Conservation (phyloP, 805 yeast genomes). For the Lipomyces japonicus region DNA sequence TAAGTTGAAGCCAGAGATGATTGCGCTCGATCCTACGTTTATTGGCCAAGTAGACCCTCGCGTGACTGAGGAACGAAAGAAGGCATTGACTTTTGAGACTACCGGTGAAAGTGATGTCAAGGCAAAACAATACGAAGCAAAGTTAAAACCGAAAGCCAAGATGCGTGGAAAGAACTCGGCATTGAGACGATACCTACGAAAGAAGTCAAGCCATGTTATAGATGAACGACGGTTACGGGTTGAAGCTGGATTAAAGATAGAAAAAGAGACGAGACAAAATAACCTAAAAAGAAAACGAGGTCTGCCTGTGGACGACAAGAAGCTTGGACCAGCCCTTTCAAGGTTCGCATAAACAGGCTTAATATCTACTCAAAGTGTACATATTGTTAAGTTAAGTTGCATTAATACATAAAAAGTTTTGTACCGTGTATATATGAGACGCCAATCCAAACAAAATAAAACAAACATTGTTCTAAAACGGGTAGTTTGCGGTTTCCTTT, state of each 20-base stretch:
- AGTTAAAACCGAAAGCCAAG: constrained; percentile 60
- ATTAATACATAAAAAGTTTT: not conserved
- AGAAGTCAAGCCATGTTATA: constrained; percentile 77
- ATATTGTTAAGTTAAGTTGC: not conserved
- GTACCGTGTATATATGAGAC: not conserved
- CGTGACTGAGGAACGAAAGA: constrained; percentile 59
- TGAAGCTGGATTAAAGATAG: constrained; percentile 68
- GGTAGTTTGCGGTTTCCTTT: constrained; percentile 20
- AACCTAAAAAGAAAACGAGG: constrained; percentile 46
- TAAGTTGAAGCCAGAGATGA: constrained; percentile 89
- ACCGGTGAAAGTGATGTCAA: constrained; percentile 34
- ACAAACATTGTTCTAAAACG: constrained; percentile 18
- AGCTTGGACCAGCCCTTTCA: constrained; percentile 27
- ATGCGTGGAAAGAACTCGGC: constrained; percentile 80
- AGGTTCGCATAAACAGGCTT: constrained; percentile 14
- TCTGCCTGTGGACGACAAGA: constrained; percentile 16
- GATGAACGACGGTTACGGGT: constrained; percentile 78
- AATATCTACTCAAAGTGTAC: not conserved
- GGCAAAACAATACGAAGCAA: constrained; percentile 45
- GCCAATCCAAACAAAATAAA: not conserved
- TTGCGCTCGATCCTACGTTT: constrained; percentile 79
- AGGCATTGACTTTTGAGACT: constrained; percentile 47
- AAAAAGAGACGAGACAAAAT: constrained; percentile 65
- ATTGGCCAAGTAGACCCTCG: constrained; percentile 81
- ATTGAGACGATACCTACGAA: constrained; percentile 72